Evolutionary conservation across 2,329 filamentous ascomycete species (phyloP).

Genomic region (Fusarium nematophilum): DNA sequence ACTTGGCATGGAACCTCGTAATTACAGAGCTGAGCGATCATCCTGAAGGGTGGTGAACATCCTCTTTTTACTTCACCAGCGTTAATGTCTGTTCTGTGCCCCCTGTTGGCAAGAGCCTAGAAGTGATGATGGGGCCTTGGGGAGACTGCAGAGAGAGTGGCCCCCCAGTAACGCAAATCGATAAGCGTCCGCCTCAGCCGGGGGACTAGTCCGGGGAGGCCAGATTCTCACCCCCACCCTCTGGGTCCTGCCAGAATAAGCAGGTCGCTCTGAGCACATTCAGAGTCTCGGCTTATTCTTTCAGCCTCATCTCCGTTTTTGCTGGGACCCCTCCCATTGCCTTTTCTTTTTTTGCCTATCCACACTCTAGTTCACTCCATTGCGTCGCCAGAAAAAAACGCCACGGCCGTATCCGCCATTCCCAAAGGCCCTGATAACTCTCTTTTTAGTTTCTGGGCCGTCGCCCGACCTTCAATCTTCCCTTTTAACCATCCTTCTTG

Average conservation of each 20-base stretch:
- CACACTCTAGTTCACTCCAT: too few species aligned
- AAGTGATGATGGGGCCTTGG: too few species aligned
- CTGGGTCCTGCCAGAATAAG: constrained; percentile 12
- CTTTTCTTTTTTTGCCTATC: too few species aligned
- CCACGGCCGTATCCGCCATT: constrained; percentile 4
- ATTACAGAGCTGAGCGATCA: too few species aligned
- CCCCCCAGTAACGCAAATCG: constrained; percentile 23
- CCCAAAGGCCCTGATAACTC: constrained; percentile 1
- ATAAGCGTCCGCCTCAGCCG: constrained; percentile 34
- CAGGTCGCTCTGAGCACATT: not conserved
- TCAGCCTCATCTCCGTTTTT: not conserved
- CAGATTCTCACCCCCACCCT: constrained; percentile 27
- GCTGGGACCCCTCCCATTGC: not conserved
- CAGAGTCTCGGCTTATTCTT: not conserved
- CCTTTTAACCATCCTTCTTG: constrained; percentile 22
- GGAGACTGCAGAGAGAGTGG: too few species aligned
- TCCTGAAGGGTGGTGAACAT: too few species aligned
- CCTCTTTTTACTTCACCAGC: too few species aligned
- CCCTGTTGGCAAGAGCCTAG: too few species aligned
- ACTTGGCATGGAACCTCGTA: too few species aligned
- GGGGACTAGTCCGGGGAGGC: constrained; percentile 27
- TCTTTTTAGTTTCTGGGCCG: constrained; percentile 7
- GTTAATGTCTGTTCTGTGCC: too few species aligned
- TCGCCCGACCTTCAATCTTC: not conserved
- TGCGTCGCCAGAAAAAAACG: constrained; percentile 13